Base-by-base conservation (phyloP, 306 rosid species). In the Sechiopsis laciniata region DNA sequence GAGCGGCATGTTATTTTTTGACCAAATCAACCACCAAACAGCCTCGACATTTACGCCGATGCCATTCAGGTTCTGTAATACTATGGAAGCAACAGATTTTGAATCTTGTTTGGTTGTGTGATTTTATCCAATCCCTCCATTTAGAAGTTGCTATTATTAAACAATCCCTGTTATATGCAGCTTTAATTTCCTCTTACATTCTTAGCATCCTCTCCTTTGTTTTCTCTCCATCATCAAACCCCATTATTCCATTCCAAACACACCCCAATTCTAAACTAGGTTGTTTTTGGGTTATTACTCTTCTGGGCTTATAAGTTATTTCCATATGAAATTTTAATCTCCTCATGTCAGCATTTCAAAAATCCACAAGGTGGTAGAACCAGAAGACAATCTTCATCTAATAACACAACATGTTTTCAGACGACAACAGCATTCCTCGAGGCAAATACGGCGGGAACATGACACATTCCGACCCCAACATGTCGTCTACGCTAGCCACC, bases 391-490 rank as follows among this genome's bases (percentile, higher is more conserved):
- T 5, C 45, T 37, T 37, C 45, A 37, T 0, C 45, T 37, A 37
- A 37, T 37, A 1, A 32, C 37, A 32, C 37, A 37, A 26, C 16
- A 74, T 74, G 77, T 74, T 74, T 48, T 70, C 10, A 29, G 71
- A 45, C 20, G n/a, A 16, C 17, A 59, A 45, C 70, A 74, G 77
- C 77, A 74, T 74, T 16, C 77, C 77, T 2, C 53, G 77, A 12
- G 45, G 58, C 22, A 74, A 74, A 60, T 74, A 40, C 77, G 46
- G 75, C 7, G 63, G 56, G 71, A 74, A 74, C 57, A 22, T 74
- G 56, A 1, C 68, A 19, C 69, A 74, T 58, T 74, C 77, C 53
- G 77, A 74, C 66, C 77, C 77, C 58, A 74, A 74, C 50, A 74
- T 74, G 15, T 74, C 77, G 4, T 21, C 77, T 2, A 42, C 77